These are phyloP conservation scores for Truncatella angustata DNA, from an alignment of 2,329 filamentous ascomycete genomes.

Conservation along the genomic window DNA sequence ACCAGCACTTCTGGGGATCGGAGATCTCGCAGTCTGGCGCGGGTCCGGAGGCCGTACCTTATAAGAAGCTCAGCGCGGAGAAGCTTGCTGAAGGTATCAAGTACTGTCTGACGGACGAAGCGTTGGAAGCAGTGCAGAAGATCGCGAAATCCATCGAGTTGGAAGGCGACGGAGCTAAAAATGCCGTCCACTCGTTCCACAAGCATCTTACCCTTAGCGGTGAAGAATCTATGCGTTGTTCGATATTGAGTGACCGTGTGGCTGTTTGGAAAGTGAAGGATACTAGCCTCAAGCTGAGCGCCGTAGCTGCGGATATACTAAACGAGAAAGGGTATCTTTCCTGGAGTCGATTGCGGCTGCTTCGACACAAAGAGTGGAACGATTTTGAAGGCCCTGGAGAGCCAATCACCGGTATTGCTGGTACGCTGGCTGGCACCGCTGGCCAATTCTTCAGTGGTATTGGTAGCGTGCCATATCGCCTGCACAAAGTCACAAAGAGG, in stretches of 20 bases:
- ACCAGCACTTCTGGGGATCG: constrained; percentile 75
- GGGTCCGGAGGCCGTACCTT: constrained; percentile 65
- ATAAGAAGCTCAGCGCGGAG: constrained; percentile 64
- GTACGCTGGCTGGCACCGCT: constrained; percentile 58
- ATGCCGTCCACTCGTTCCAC: constrained; percentile 68
- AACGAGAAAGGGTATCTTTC: constrained; percentile 59
- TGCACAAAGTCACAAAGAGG: constrained; percentile 57
- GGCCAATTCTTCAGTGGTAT: constrained; percentile 61
- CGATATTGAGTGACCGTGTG: constrained; percentile 59
- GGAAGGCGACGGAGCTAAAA: constrained; percentile 67
- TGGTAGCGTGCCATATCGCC: constrained; percentile 60
- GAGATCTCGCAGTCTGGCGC: constrained; percentile 65
- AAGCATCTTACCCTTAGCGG: constrained; percentile 52
- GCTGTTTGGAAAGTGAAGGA: constrained; percentile 66
- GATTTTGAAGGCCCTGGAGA: constrained; percentile 76
- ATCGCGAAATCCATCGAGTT: constrained; percentile 60
- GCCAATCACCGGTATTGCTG: constrained; percentile 64
- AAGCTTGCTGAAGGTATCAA: constrained; percentile 69
- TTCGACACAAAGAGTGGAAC: constrained; percentile 71
- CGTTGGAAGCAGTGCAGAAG: constrained; percentile 52
- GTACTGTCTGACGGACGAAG: constrained; percentile 62
- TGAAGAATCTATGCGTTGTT: constrained; percentile 60
- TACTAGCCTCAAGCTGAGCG: constrained; percentile 58
- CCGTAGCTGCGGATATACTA: constrained; percentile 64
- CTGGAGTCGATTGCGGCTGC: constrained; percentile 62